phyloP scores from a whole-genome alignment of 2,329 filamentous ascomycete species.

The Aureobasidium uvarum region DNA sequence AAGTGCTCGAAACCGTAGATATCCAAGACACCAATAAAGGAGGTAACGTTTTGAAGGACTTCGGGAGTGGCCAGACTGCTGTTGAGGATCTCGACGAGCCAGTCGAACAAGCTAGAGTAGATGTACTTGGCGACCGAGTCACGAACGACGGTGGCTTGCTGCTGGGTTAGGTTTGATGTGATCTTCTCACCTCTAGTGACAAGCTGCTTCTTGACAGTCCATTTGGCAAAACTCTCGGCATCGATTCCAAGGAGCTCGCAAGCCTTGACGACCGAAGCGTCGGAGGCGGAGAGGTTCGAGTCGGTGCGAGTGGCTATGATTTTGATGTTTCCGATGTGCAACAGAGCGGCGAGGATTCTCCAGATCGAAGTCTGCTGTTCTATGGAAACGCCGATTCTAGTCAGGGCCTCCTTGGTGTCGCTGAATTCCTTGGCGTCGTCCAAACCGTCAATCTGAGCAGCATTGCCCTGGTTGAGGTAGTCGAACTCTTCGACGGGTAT shows the following conservation, averaged over 20 bases:
- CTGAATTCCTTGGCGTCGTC: conserved; percentile 94
- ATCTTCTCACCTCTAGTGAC: conserved; percentile 97
- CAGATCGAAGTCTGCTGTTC: conserved; percentile 81
- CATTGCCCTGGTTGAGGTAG: conserved; percentile 92
- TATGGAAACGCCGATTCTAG: conserved; percentile 78
- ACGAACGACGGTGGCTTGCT: conserved; percentile 89
- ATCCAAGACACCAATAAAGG: conserved; percentile 97
- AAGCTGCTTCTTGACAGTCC: conserved; percentile 99
- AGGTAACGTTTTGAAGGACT: conserved; percentile 74
- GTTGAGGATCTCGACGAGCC: conserved; percentile 98
- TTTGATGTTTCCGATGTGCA: conserved; percentile 96
- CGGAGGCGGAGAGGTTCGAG: conserved; percentile 74
- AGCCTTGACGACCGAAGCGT: conserved; percentile 78
- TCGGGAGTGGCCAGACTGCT: conserved; percentile 83
- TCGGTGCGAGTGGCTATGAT: conserved; percentile 88
- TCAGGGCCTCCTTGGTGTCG: conserved; percentile 80
- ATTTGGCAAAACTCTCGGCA: conserved; percentile 82
- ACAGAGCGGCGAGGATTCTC: conserved; percentile 79
- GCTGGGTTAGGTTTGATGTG: conserved; percentile 87
- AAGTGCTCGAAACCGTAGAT: conserved; percentile 99
- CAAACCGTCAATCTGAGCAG: conserved; percentile 86
- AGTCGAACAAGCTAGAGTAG: conserved; percentile 97
- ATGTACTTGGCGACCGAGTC: conserved; percentile 99
- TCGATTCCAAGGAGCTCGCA: conserved; percentile 86
- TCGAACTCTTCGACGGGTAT: conserved; percentile 86